Evolutionary conservation across 2,329 filamentous ascomycete species (phyloP).

Genomic region (Rosellinia necatrix): DNA sequence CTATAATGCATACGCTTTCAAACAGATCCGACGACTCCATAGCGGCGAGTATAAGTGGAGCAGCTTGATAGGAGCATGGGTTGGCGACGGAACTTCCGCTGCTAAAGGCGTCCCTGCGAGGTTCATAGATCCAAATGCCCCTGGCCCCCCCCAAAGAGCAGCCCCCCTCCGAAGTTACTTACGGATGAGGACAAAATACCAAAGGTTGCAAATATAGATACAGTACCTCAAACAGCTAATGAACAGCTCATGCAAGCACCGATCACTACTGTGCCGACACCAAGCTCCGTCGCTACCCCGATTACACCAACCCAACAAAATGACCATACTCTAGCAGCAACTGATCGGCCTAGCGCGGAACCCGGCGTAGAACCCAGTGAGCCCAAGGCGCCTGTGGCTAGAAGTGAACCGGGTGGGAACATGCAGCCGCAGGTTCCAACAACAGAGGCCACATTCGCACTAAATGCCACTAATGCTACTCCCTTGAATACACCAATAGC

Average conservation of each 20-base stretch:
- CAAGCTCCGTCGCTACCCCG: background rate
- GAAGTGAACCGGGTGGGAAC: background rate
- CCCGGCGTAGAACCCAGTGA: background rate
- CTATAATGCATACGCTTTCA: constrained; percentile 77
- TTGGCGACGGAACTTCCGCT: constrained; percentile 67
- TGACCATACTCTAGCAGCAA: background rate
- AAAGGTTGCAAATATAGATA: constrained; percentile 13
- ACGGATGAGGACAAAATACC: constrained; percentile 4
- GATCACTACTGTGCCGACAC: background rate
- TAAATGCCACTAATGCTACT: constrained; percentile 7
- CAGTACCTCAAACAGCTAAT: background rate
- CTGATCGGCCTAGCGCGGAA: background rate
- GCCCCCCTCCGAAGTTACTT: constrained; percentile 16
- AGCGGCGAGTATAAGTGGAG: constrained; percentile 83
- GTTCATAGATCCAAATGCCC: constrained; percentile 59
- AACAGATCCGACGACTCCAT: constrained; percentile 75
- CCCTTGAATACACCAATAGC: background rate
- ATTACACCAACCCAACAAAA: background rate
- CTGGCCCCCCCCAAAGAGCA: constrained; percentile 37
- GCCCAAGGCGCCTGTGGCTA: background rate
- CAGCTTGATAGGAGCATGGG: constrained; percentile 78
- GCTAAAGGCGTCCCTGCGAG: constrained; percentile 80
- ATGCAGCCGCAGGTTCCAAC: constrained; percentile 13
- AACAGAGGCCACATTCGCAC: constrained; percentile 18
- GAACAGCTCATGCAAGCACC: background rate